Evolutionary conservation across 495 filamentous ascomycete species (phyloP).

Genomic region (Viridothelium virens): DNA sequence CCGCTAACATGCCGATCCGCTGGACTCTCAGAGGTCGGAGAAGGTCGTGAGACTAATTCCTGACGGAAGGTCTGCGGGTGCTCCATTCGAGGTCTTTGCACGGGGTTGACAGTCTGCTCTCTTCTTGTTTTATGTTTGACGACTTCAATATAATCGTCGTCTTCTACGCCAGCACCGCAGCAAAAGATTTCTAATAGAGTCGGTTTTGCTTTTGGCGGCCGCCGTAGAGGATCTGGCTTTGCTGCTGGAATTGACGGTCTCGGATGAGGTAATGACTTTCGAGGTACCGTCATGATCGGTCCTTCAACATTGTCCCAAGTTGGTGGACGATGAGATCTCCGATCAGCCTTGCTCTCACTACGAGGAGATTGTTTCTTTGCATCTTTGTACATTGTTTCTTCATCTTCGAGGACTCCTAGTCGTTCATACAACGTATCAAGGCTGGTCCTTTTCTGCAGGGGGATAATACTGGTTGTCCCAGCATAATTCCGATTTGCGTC

Average conservation of each 20-base stretch:
- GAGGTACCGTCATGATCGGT: conserved; percentile 34
- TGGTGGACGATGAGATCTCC: conserved; percentile 21
- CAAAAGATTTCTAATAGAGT: conserved; percentile 31
- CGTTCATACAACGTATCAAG: conserved; percentile 76
- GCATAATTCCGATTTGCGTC: conserved; percentile 14
- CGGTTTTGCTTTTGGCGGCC: conserved; percentile 15
- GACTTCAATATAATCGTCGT: conserved; percentile 38
- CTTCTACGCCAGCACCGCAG: conserved; percentile 23
- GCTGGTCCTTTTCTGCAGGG: conserved; percentile 56
- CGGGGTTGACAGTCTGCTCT: conserved; percentile 4
- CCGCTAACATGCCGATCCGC: not conserved
- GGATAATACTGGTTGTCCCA: conserved; percentile 27
- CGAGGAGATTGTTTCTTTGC: conserved; percentile 26
- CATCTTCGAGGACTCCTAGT: conserved; percentile 61
- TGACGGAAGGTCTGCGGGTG: not conserved
- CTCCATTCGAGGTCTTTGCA: conserved; percentile 7
- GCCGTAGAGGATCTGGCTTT: conserved; percentile 19
- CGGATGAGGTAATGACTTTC: conserved; percentile 18
- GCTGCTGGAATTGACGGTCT: not conserved
- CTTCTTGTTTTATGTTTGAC: conserved; percentile 32
- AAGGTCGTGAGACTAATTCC: not conserved
- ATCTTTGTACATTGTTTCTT: conserved; percentile 30
- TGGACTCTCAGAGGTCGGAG: not conserved
- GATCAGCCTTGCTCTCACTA: conserved; percentile 13
- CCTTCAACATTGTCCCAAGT: conserved; percentile 37